phyloP scores from a whole-genome alignment of 768 basidiomycete genomes.

The Paxillus involutus region DNA sequence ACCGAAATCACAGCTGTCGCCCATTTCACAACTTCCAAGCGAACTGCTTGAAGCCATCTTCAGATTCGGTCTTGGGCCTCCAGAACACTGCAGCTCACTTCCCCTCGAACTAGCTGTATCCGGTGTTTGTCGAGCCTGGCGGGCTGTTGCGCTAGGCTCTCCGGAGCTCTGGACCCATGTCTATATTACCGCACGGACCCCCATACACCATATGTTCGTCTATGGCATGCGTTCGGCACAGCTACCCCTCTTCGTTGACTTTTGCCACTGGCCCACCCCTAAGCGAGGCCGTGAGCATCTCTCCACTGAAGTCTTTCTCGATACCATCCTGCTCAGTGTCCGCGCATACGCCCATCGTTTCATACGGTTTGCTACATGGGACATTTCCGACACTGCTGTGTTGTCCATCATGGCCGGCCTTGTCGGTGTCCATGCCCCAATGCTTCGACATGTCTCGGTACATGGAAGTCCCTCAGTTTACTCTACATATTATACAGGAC shows the following conservation, averaged over 20 bases:
- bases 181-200: constrained; percentile 14
- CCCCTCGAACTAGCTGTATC: constrained; percentile 1
- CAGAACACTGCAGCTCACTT: constrained; percentile 1
- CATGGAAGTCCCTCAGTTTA: constrained; percentile 6
- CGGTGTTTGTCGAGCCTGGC: constrained; percentile 17
- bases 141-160: background rate
- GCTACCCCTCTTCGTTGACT: constrained; percentile 1
- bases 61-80: constrained; percentile 1
- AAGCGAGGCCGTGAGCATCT: background rate
- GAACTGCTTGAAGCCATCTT: constrained; percentile 17
- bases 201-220: background rate
- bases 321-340: background rate
- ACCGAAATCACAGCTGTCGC: constrained; percentile 10
- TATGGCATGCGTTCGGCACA: constrained; percentile 11
- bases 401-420: constrained; percentile 4
- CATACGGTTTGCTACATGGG: constrained; percentile 10
- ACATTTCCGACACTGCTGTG: constrained; percentile 12
- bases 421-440: background rate
- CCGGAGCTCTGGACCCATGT: constrained; percentile 13
- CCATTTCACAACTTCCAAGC: constrained; percentile 18
- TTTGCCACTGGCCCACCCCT: constrained; percentile 13
- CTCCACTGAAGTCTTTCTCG: constrained; percentile 4
- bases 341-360: constrained; percentile 3
- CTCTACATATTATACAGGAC: constrained; percentile 4
- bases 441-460: constrained; percentile 10